These are phyloP conservation scores for Inonotus hispidus DNA, from an alignment of 1,284 basidiomycete species.

Conservation along the genomic window DNA sequence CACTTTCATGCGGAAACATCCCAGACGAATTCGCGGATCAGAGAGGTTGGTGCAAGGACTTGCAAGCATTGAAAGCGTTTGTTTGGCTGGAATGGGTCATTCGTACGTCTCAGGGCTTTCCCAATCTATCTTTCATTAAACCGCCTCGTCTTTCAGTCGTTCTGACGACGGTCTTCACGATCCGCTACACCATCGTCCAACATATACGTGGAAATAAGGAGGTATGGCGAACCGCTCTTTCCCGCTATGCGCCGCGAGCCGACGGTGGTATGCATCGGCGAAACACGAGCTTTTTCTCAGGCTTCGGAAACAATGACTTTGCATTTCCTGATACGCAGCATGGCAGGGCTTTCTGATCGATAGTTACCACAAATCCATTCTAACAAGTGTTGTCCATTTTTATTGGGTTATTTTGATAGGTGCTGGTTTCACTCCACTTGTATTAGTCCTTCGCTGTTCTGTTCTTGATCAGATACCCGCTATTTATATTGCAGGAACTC, in stretches of 20 bases:
- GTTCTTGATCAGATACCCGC: not conserved
- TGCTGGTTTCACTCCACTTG: not conserved
- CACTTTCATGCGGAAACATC: conserved; percentile 43
- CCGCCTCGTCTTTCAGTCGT: conserved; percentile 34
- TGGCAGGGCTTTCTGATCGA: not conserved
- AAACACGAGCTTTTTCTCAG: conserved; percentile 11
- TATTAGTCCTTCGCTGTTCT: not conserved
- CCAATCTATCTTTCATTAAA: not conserved
- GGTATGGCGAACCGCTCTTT: conserved; percentile 46
- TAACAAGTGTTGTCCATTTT: not conserved
- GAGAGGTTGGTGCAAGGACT: conserved; percentile 46
- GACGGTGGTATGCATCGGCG: conserved; percentile 13
- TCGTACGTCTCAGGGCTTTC: conserved; percentile 32
- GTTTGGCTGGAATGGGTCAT: conserved; percentile 54
- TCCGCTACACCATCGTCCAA: conserved; percentile 40
- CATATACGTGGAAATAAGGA: conserved; percentile 42
- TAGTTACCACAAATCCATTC: not conserved
- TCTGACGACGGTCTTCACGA: conserved; percentile 34
- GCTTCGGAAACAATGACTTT: not conserved
- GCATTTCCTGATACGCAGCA: not conserved
- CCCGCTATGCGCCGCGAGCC: conserved; percentile 33
- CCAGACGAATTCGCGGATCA: conserved; percentile 44
- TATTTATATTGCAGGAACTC: too few species aligned
- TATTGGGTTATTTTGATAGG: not conserved
- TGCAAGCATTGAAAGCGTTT: conserved; percentile 49